Conservation (phyloP, 1,284 basidiomycete genomes). For the Hymenochaete sp. region DNA sequence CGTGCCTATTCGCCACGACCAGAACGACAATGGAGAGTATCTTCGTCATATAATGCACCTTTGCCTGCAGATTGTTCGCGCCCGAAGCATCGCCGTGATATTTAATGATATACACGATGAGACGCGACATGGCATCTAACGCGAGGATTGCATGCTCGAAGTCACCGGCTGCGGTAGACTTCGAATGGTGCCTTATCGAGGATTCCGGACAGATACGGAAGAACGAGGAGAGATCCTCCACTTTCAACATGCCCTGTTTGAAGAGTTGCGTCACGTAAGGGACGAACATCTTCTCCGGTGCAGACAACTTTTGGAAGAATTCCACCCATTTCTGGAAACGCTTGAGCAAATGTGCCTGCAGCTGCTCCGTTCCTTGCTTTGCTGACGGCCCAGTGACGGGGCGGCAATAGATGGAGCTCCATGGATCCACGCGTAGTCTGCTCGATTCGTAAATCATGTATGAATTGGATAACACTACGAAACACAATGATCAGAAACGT, state of each 20-base stretch:
- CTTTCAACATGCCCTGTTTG: constrained; percentile 92
- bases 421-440: constrained; percentile 25
- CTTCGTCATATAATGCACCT: constrained; percentile 96
- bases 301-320: constrained; percentile 85
- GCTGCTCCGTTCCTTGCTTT: constrained; percentile 62
- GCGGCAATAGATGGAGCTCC: constrained; percentile 18
- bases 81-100: constrained; percentile 92
- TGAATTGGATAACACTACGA: constrained; percentile 43
- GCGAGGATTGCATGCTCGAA: constrained; percentile 81
- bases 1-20: constrained; percentile 90
- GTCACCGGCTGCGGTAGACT: constrained; percentile 74
- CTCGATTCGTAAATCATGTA: constrained; percentile 69
- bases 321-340: constrained; percentile 93
- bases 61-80: constrained; percentile 85
- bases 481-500: constrained; percentile 9
- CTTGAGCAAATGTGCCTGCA: constrained; percentile 60
- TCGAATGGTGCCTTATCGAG: constrained; percentile 87
- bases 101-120: constrained; percentile 98
- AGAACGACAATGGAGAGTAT: constrained; percentile 96
- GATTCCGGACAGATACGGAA: constrained; percentile 97
- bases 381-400: constrained; percentile 31
- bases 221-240: constrained; percentile 93
- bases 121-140: constrained; percentile 89
- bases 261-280: constrained; percentile 96
- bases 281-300: constrained; percentile 92